phyloP scores from a whole-genome alignment of 345 rosid genomes.

The Hibiscus tridactylites region DNA sequence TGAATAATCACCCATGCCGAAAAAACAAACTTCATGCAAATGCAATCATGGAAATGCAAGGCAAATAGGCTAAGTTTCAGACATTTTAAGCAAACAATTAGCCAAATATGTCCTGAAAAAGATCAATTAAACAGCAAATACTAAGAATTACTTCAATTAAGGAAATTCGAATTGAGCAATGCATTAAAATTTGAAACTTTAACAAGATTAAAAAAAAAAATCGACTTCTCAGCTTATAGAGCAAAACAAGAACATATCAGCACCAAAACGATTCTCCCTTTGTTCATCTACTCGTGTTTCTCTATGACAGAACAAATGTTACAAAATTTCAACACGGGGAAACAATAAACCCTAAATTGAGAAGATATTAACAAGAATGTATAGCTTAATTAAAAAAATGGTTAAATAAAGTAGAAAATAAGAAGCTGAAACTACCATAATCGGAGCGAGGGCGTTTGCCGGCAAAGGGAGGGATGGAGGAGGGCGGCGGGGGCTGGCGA shows the following conservation, averaged over 20 bases:
- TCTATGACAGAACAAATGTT: neutral
- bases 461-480: constrained; percentile 20
- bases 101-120: neutral
- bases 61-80: neutral
- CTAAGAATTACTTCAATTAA: neutral
- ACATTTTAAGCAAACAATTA: neutral
- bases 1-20: neutral
- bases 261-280: neutral
- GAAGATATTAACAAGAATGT: neutral
- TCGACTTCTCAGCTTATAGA: neutral
- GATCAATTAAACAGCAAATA: neutral
- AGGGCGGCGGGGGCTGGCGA: constrained; percentile 25
- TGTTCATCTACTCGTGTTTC: neutral
- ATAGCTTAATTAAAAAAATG: neutral
- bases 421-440: constrained; percentile 20
- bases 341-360: constrained; percentile 1
- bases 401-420: neutral
- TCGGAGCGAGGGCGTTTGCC: constrained; percentile 44
- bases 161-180: neutral
- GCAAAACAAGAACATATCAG: neutral
- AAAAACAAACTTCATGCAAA: neutral
- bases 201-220: neutral
- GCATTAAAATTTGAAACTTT: neutral
- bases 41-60: neutral
- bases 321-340: neutral